Percentiles rank a stretch among this genome's conserved stretches.
These are phyloP conservation scores for Chaetomium olivaceum DNA, from an alignment of 2,329 filamentous ascomycete species.

Conservation along the genomic window DNA sequence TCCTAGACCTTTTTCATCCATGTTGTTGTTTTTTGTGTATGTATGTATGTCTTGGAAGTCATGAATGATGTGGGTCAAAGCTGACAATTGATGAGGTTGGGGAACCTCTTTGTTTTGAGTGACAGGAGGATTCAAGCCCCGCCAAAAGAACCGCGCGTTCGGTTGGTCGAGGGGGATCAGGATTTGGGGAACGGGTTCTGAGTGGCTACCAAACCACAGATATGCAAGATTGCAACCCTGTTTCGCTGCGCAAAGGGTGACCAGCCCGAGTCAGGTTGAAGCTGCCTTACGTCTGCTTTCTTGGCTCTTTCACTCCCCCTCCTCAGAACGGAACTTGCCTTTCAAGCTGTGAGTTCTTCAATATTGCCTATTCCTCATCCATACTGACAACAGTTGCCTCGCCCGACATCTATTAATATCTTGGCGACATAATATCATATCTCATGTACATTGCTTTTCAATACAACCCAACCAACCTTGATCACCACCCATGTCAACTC, in stretches of 20 bases:
- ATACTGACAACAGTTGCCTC: not conserved
- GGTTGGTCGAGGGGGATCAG: not conserved
- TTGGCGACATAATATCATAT: not conserved
- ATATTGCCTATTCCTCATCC: not conserved
- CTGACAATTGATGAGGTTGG: not conserved
- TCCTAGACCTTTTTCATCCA: not conserved
- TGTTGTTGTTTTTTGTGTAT: not conserved
- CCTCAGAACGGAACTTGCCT: too few relatives aligned
- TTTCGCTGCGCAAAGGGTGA: not conserved
- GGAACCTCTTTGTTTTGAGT: not conserved
- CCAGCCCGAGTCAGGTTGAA: not conserved
- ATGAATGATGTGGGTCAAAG: not conserved
- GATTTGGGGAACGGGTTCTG: not conserved
- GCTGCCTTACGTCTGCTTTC: not conserved
- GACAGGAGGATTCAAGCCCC: not conserved
- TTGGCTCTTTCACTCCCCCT: too few relatives aligned
- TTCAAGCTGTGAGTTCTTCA: not conserved
- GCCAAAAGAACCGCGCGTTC: not conserved
- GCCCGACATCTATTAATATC: not conserved
- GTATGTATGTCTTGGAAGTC: too few relatives aligned
- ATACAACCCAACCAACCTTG: not conserved
- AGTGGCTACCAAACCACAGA: not conserved
- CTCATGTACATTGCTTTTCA: not conserved
- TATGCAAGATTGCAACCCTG: not conserved
- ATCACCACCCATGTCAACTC: conserved; percentile 14